phyloP scores from a whole-genome alignment of 768 basidiomycete genomes.

The Gymnopilus dilepis region DNA sequence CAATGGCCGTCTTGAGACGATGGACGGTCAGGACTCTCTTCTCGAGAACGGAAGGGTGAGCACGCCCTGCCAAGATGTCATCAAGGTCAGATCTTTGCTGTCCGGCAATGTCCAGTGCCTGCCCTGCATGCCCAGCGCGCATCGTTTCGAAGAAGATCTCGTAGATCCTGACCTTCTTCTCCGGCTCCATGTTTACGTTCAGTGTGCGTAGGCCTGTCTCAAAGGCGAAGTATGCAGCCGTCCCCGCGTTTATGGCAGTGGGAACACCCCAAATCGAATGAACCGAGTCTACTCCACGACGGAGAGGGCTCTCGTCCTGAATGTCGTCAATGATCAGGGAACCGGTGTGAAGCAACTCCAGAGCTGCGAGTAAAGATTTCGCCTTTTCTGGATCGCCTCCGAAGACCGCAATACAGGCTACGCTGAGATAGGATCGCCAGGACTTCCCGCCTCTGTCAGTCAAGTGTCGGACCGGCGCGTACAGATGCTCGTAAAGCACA shows the following conservation, averaged over 20 bases:
- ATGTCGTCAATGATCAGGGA: slow-evolving; percentile 3
- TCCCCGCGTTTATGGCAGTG: slow-evolving; percentile 4
- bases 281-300: slow-evolving; percentile 2
- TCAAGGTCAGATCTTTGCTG: slow-evolving; percentile 6
- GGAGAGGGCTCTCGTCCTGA: slow-evolving; percentile 3
- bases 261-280: slow-evolving; percentile 4
- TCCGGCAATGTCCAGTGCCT: slow-evolving; percentile 8
- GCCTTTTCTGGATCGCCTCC: background rate
- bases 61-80: slow-evolving; percentile 3
- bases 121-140: slow-evolving; percentile 3
- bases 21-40: slow-evolving; percentile 5
- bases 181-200: background rate
- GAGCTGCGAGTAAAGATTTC: background rate
- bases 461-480: slow-evolving; percentile 3
- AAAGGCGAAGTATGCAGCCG: slow-evolving; percentile 6
- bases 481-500: background rate
- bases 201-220: slow-evolving; percentile 1
- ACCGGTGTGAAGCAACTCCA: background rate
- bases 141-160: slow-evolving; percentile 10
- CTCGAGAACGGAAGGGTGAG: slow-evolving; percentile 1
- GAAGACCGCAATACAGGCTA: background rate
- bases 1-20: slow-evolving; percentile 4
- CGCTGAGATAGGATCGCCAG: background rate
- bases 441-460: slow-evolving; percentile 7
- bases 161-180: slow-evolving; percentile 1